phyloP scores from a whole-genome alignment of 176 grass and related monocot species.

The Ampelocalamus luodianensis region DNA sequence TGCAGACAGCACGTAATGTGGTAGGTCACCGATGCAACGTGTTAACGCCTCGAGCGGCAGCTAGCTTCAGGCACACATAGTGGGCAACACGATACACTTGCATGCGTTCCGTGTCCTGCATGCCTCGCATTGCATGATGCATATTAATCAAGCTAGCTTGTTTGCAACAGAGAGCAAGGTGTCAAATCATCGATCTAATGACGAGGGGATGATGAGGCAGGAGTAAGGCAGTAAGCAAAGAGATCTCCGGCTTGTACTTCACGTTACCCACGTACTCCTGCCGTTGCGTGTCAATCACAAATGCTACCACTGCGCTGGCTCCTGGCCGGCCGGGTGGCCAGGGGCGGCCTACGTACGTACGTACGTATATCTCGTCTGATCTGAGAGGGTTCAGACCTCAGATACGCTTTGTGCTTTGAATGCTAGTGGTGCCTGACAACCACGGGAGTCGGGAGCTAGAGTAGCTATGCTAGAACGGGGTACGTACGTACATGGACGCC shows the following conservation, averaged over 20 bases:
- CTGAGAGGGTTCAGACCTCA: neutral
- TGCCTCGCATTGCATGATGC: neutral
- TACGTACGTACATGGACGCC: constrained; percentile 13
- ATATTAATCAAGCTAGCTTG: neutral
- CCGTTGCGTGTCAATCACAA: constrained; percentile 7
- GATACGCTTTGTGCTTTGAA: constrained; percentile 27
- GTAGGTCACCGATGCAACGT: neutral
- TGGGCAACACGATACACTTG: neutral
- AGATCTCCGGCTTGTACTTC: constrained; percentile 37
- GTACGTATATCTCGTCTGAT: constrained; percentile 15
- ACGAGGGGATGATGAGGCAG: neutral
- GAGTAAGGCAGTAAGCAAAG: constrained; percentile 28
- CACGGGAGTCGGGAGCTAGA: neutral
- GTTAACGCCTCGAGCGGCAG: neutral
- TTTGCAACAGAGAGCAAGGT: neutral
- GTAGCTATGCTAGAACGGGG: neutral
- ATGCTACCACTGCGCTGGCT: constrained; percentile 12
- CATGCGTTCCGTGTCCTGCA: constrained; percentile 19
- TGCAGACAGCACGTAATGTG: constrained; percentile 38
- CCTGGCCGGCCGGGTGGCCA: neutral
- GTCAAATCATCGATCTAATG: constrained; percentile 30
- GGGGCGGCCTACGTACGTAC: neutral
- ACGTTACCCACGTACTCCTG: constrained; percentile 45
- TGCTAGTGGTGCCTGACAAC: neutral
- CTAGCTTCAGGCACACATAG: neutral